Evolutionary conservation across 228 moss, liverwort and hornwort genomes (phyloP).

Genomic region (Sphagnum magellanicum): DNA sequence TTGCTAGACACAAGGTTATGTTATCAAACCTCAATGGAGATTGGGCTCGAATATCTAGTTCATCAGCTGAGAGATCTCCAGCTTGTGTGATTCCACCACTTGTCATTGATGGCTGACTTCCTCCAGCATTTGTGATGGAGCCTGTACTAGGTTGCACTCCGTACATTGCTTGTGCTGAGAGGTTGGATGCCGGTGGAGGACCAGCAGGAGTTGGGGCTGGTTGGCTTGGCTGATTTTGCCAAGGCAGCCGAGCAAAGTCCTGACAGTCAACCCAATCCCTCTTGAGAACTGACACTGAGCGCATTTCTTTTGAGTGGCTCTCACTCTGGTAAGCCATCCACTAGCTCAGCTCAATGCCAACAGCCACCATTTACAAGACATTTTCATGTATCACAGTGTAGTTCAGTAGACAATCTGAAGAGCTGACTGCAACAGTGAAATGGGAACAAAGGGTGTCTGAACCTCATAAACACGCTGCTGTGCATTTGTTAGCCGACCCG

Average conservation of each 20-base stretch:
- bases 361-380: too few species aligned
- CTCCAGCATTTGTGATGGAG: slow-evolving; percentile 30
- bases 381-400: too few species aligned
- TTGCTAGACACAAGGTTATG: too few species aligned
- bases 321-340: too few species aligned
- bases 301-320: too few species aligned
- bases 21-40: slow-evolving; percentile 57
- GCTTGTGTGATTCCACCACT: slow-evolving; percentile 29
- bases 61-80: slow-evolving; percentile 48
- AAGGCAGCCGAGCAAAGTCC: slow-evolving; percentile 94
- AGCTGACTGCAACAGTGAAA: too few species aligned
- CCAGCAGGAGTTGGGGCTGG: slow-evolving; percentile 49
- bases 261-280: slow-evolving; percentile 20
- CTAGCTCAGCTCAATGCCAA: too few species aligned
- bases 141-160: slow-evolving; percentile 45
- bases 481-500: slow-evolving; percentile 61
- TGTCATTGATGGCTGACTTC: slow-evolving; percentile 16
- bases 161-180: slow-evolving; percentile 41
- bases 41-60: slow-evolving; percentile 62
- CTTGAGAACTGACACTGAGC: background rate
- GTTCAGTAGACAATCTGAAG: too few species aligned
- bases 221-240: slow-evolving; percentile 96
- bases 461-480: slow-evolving; percentile 97
- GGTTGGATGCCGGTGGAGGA: slow-evolving; percentile 45
- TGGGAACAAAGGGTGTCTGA: background rate